Base-by-base conservation (phyloP, 148 eudicot genomes). In the Rhododendron simsii region DNA sequence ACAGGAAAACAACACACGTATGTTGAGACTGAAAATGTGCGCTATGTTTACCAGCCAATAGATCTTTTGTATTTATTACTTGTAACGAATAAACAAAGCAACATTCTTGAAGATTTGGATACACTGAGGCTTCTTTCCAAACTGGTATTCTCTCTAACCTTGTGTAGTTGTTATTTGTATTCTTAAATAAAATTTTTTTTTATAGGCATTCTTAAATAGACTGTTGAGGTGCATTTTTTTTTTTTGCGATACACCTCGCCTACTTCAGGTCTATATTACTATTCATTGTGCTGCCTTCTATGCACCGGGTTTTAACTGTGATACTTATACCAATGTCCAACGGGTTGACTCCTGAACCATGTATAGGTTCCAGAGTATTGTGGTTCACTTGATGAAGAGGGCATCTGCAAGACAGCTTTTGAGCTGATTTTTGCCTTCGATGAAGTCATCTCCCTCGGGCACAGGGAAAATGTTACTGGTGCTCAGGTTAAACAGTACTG, bases 61-160 rank as follows among this genome's bases (percentile, higher is more conserved):
- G 99, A 98, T 88, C 37, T 94, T 79, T 91, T 98, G 10, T 97
- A 88, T 87, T 84, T 97, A 96, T 91, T 97, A 85, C 95, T 97
- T 87, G 95, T 95, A 51, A 97, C 99, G 53, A 97, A 93, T 88
- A 97, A 95, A 88, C 96, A 95, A 89, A 97, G 99, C 92, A 97
- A 97, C 91, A 98, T 98, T 87, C 96, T 98, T 91, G 98, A 98
- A 90, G 99, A 98, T 91, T 86, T 98, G 93, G 99, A 98, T 87
- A 98, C 99, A 73, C 88, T 98, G 83, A 93, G 99, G 91, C 93
- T 95, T 87, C 98, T 98, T 47, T 98, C 99, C 81, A 95, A 98
- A 89, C 92, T 98, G 26, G 99, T 98, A 98, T 91, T 93, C 95
- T 92, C 87, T 84, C 39, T 87, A 18, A 47, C 53, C 23, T 7